phyloP scores from a whole-genome alignment of 2,329 filamentous ascomycete genomes.

The Colletotrichum sp. region DNA sequence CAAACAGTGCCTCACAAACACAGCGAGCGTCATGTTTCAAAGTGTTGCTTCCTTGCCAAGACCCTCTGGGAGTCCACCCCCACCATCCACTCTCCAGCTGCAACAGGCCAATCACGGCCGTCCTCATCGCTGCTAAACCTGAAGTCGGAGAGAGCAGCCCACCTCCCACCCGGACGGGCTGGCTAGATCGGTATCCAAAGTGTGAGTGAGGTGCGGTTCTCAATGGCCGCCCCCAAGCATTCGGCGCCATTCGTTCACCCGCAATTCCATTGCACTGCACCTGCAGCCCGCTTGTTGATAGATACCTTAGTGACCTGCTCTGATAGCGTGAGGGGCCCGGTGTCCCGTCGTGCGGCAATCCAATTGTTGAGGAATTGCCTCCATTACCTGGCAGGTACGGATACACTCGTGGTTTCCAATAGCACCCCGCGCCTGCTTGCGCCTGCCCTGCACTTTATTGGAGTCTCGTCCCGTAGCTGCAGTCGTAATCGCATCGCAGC shows the following conservation, averaged over 20 bases:
- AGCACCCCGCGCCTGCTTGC: background rate
- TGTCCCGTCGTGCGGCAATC: background rate
- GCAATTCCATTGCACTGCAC: background rate
- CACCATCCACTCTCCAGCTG: conserved; percentile 9
- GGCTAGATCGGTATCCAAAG: background rate
- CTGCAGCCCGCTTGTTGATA: background rate
- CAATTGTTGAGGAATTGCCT: background rate
- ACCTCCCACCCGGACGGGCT: background rate
- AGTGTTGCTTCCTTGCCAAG: background rate
- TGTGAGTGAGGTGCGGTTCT: background rate
- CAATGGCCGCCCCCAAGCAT: background rate
- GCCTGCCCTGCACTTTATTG: background rate
- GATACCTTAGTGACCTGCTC: too few relatives aligned
- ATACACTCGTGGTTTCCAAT: background rate
- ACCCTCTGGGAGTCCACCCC: conserved; percentile 9
- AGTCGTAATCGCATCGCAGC: conserved; percentile 6
- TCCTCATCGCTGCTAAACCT: background rate
- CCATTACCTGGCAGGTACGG: too few relatives aligned
- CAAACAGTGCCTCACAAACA: background rate
- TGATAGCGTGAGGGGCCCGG: background rate
- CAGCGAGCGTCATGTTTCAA: conserved; percentile 10
- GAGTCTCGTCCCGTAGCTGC: background rate
- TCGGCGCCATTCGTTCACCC: background rate
- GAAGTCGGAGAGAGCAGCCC: background rate
- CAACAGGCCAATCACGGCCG: background rate